Conservation (phyloP, 2,329 filamentous ascomycete species). For the Aureobasidium pullulans region DNA sequence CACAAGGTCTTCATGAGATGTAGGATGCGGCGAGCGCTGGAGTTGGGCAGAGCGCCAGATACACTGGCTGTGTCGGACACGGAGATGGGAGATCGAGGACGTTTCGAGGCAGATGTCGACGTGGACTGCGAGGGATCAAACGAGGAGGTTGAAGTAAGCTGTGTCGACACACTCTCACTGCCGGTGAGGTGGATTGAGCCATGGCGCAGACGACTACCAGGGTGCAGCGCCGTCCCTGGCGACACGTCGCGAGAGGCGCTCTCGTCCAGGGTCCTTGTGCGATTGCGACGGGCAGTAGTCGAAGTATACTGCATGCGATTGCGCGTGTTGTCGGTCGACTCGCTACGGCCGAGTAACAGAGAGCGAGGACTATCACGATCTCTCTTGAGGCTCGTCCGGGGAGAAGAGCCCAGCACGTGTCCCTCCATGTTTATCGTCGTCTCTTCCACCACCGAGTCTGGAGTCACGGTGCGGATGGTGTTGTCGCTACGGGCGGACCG, state of each 20-base stretch:
- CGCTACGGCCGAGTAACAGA: slow-evolving; percentile 3
- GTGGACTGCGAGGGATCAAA: slow-evolving; percentile 9
- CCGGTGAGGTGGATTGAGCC: slow-evolving; percentile 5
- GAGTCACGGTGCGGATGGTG: slow-evolving; percentile 59
- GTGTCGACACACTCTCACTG: neutral
- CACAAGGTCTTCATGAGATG: slow-evolving; percentile 70
- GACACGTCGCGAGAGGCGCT: neutral
- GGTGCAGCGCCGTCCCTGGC: neutral
- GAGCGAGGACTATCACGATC: slow-evolving; percentile 11
- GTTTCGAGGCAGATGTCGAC: slow-evolving; percentile 19
- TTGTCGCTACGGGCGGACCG: slow-evolving; percentile 12
- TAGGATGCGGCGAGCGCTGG: slow-evolving; percentile 64
- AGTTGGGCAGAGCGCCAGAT: slow-evolving; percentile 29
- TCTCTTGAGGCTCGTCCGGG: slow-evolving; percentile 9
- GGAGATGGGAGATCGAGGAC: slow-evolving; percentile 22
- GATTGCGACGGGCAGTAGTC: neutral
- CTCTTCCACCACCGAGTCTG: slow-evolving; percentile 38
- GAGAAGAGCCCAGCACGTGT: slow-evolving; percentile 11
- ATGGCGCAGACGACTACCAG: slow-evolving; percentile 7
- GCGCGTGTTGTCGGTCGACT: slow-evolving; percentile 4
- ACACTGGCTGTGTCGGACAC: slow-evolving; percentile 22
- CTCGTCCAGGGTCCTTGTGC: slow-evolving; percentile 8
- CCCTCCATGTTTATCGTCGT: slow-evolving; percentile 2
- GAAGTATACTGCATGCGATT: neutral
- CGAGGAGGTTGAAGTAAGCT: neutral